Evolutionary conservation across 176 grass and related monocot genomes (phyloP), one percentile per base, ranked within the genome.

Genomic region (Pontederia paniculata): DNA sequence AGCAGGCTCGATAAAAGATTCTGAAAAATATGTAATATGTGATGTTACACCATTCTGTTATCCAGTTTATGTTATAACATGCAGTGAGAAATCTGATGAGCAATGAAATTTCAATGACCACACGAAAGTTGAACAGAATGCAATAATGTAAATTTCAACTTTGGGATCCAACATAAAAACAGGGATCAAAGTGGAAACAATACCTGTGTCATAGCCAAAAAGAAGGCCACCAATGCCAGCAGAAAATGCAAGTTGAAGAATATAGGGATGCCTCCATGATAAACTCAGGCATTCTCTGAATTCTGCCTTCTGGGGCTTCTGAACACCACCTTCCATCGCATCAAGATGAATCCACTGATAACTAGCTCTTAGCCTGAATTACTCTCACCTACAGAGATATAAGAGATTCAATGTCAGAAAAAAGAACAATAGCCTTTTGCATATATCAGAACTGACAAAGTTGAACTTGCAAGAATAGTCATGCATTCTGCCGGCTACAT

Each of bases 201-300:
- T 97, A 97, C 93, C 93, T 68, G 93, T 97, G 62, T 90, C 93
- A 70, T 97, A 97, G 59, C 93, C 93, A 53, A 97, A 97, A 70
- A 97, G 93, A 56, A 90, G 80, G 50, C 93, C 93, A 16, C 93
- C 80, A 3, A 97, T 88, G 63, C 93, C 93, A 15, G 93, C 93
- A 63, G 91, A 90, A 42, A 97, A 73, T 4, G 88, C 91, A 55
- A 97, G 91, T 54, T 55, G 77, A 66, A 97, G 86, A 71, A 97
- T 90, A 50, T 84, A 97, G 12, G 93, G 93, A 16, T 90, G 83
- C 47, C 65, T 90, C 83, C 86, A 84, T 45, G 80, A 81, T 69
- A 90, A 71, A 55, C 49, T 60, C 28, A 97, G 63, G 62, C 86
- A 97, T 44, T 97, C 93, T 57, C 68, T 89, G 60, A 90, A 90